These are phyloP conservation scores for Fulvia fulva DNA, from an alignment of 2,329 filamentous ascomycete genomes.

Conservation along the genomic window DNA sequence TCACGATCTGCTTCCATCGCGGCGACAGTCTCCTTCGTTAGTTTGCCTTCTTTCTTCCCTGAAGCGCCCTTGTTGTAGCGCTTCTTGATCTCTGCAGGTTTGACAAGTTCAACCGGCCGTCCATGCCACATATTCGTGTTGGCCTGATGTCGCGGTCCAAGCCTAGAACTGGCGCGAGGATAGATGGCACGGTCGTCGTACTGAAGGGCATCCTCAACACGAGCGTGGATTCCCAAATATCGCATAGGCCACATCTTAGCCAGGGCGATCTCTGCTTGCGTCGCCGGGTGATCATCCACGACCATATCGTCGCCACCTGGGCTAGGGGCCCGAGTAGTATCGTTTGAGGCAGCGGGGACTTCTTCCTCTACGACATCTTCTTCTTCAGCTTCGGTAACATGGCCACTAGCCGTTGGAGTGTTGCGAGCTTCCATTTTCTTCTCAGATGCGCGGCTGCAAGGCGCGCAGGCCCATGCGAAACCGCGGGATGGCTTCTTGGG, in stretches of 20 bases:
- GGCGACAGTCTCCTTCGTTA: constrained; percentile 74
- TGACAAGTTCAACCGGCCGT: constrained; percentile 82
- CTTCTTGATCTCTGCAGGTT: constrained; percentile 80
- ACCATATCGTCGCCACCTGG: constrained; percentile 46
- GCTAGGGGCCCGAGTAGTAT: constrained; percentile 58
- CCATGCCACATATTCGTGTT: constrained; percentile 82
- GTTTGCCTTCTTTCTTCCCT: constrained; percentile 71
- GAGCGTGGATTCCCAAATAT: constrained; percentile 92
- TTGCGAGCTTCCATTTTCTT: constrained; percentile 85
- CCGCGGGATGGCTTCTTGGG: constrained; percentile 95
- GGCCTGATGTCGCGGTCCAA: constrained; percentile 89
- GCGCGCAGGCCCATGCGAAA: constrained; percentile 96
- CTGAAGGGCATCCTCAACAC: constrained; percentile 90
- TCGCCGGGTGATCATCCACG: constrained; percentile 60
- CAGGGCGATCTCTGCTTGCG: constrained; percentile 83
- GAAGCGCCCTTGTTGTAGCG: constrained; percentile 57
- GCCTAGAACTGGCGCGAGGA: constrained; percentile 84
- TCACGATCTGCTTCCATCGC: constrained; percentile 78
- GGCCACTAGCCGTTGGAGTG: constrained; percentile 65
- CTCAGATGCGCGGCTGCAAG: constrained; percentile 94
- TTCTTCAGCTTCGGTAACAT: constrained; percentile 56
- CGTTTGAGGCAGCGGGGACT: constrained; percentile 47
- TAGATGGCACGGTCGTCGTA: constrained; percentile 94
- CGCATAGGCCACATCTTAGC: constrained; percentile 95
- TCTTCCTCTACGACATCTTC: constrained; percentile 64